These are phyloP conservation scores for Arthrobotrys megalospora DNA, from an alignment of 2,329 filamentous ascomycete species.

Conservation along the genomic window DNA sequence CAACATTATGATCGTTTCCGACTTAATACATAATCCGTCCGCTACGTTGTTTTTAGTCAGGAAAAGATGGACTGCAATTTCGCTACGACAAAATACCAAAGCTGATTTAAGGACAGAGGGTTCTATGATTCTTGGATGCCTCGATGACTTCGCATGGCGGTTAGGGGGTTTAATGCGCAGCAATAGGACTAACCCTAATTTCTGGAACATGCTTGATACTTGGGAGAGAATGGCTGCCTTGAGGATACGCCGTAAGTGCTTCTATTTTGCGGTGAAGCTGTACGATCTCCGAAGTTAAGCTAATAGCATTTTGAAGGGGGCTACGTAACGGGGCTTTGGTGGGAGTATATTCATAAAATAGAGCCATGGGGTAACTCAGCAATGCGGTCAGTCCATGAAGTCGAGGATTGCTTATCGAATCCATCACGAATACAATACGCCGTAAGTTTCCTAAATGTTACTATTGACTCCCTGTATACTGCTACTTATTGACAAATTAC, in stretches of 20 bases:
- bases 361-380: not conserved
- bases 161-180: not conserved
- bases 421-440: not conserved
- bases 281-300: too few relatives aligned
- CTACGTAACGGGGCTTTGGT: slow-evolving; percentile 2
- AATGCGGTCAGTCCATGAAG: not conserved
- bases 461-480: too few relatives aligned
- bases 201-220: not conserved
- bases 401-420: slow-evolving; percentile 9
- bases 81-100: not conserved
- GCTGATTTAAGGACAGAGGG: not conserved
- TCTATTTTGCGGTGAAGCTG: too few relatives aligned
- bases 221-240: not conserved
- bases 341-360: not conserved
- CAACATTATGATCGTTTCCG: not conserved
- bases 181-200: not conserved
- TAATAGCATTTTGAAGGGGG: too few relatives aligned
- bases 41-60: not conserved
- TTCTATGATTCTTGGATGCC: slow-evolving; percentile 4
- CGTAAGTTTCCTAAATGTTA: too few relatives aligned
- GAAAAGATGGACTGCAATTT: not conserved
- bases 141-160: slow-evolving; percentile 19
- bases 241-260: not conserved
- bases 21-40: slow-evolving; percentile 12
- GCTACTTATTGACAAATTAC: not conserved